Evolutionary conservation across 176 grass and related monocot genomes (phyloP), one percentile per base, ranked within the genome.

Genomic region (Puya raimondii): DNA sequence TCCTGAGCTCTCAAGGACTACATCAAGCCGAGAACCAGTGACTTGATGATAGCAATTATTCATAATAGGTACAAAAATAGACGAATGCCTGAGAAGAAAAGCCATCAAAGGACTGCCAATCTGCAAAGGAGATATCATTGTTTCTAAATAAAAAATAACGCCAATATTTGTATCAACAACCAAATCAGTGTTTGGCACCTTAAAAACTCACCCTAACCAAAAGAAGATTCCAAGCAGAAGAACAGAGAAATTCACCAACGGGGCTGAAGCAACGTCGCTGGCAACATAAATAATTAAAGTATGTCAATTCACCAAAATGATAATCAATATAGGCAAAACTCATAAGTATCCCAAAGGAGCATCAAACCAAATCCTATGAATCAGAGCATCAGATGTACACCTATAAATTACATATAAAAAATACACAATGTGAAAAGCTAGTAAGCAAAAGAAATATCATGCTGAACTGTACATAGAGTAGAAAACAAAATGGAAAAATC

Each of bases 191-290:
- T 17, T 59, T 15, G 54, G 13, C 23, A 61, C 52, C 23, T 26
- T 21, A 72, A 58, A 18, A 72, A 42, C 53, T 59, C 18, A 72
- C 70, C n/a, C 70, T 72, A 56, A 15, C 15, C 52, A 72, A 72
- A 57, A 72, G 70, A 72, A 59, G 53, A 72, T 72, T 27, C 70
- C 70, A 72, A 72, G 52, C 47, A 11, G 16, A 11, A 58, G 70
- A 56, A 48, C 27, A 59, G 18, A 72, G 51, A 72, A 72, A 56
- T 72, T 72, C 10, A 15, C 53, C 70, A 61, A 18, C 9, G 26
- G 29, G 53, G 13, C 29, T 72, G 70, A 59, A 72, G 52, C 17
- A 9, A 42, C 23, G 42, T 72, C 48, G 25, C 70, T 72, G 27
- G 12, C 17, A 21, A 18, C 17, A 21, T 2, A 21, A 10, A 23